Evolutionary conservation across 495 filamentous ascomycete species (phyloP).

Genomic region (Aspergillus sparsus): DNA sequence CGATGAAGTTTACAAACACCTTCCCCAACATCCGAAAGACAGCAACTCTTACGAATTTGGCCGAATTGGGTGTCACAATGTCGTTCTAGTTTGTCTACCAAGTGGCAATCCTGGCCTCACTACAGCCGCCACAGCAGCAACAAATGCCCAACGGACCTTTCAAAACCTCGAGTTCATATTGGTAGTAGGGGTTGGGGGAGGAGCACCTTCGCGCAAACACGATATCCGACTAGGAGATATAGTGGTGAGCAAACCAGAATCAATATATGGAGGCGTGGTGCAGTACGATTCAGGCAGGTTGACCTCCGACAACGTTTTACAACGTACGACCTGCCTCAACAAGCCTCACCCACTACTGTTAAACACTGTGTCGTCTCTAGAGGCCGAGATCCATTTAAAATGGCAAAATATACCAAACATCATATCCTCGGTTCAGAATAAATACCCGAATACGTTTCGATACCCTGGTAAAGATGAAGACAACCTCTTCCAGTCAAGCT

Average conservation of each 20-base stretch:
- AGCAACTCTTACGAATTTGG: background rate
- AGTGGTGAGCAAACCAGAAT: background rate
- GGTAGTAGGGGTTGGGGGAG: constrained; percentile 2
- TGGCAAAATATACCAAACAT: background rate
- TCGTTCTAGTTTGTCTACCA: background rate
- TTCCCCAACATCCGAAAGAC: background rate
- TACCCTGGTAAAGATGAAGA: background rate
- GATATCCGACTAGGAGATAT: constrained; percentile 7
- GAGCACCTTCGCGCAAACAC: background rate
- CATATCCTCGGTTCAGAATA: background rate
- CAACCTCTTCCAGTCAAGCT: background rate
- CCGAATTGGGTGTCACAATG: background rate
- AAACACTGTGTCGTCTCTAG: background rate
- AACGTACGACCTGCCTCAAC: background rate
- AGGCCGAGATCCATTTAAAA: background rate
- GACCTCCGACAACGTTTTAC: background rate
- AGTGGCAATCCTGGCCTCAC: background rate
- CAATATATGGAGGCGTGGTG: background rate
- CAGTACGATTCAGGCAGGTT: background rate
- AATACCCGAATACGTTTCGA: background rate
- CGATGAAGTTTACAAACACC: background rate
- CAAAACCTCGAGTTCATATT: background rate
- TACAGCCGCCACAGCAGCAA: background rate
- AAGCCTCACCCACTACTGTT: background rate
- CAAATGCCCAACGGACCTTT: background rate